phyloP scores from a whole-genome alignment of 2,329 filamentous ascomycete species.

The Teratosphaeria viscida region DNA sequence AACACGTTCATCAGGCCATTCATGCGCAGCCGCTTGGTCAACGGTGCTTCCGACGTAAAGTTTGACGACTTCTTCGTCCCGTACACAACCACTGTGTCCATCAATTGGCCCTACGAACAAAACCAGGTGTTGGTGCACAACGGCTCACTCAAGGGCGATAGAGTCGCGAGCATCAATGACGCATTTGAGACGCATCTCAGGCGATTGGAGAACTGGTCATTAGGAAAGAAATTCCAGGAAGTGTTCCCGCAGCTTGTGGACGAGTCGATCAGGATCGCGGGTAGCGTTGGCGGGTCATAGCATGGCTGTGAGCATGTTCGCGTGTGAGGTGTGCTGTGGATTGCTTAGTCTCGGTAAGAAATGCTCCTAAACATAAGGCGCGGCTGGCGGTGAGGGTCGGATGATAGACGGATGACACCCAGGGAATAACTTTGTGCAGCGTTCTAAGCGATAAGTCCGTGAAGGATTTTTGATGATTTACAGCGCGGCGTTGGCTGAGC shows the following conservation, averaged over 20 bases:
- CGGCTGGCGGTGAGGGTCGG: too few species aligned
- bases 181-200: slow-evolving; percentile 74
- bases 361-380: background rate
- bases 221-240: slow-evolving; percentile 45
- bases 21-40: slow-evolving; percentile 59
- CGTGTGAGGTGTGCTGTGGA: background rate
- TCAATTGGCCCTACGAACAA: slow-evolving; percentile 79
- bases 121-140: slow-evolving; percentile 51
- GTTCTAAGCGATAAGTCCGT: background rate
- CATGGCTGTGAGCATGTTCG: background rate
- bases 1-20: slow-evolving; percentile 39
- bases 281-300: background rate
- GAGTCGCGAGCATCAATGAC: slow-evolving; percentile 64
- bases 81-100: slow-evolving; percentile 61
- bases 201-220: slow-evolving; percentile 68
- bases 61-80: slow-evolving; percentile 80
- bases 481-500: background rate
- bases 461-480: background rate
- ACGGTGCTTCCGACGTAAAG: slow-evolving; percentile 20
- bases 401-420: too few species aligned
- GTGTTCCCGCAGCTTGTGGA: slow-evolving; percentile 21
- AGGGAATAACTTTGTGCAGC: background rate
- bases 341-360: background rate
- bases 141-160: slow-evolving; percentile 12
- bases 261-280: background rate